These are phyloP conservation scores for Daldinia childiae DNA, from an alignment of 495 filamentous ascomycete genomes.

Conservation along the genomic window DNA sequence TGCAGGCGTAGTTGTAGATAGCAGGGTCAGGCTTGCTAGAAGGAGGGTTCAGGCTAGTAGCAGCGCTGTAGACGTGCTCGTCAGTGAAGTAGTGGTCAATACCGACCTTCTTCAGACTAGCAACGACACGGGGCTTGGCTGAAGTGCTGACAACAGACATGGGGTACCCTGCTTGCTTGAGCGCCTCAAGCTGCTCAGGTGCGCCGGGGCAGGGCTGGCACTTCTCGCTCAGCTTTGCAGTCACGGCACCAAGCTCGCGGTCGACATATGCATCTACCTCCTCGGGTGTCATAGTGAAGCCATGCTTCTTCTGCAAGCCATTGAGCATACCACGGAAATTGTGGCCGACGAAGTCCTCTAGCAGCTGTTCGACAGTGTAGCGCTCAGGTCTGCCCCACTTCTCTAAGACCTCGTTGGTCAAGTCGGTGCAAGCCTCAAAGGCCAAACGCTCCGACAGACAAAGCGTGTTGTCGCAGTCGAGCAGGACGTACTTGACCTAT, in stretches of 20 bases:
- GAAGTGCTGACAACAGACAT: slow-evolving; percentile 85
- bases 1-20: slow-evolving; percentile 84
- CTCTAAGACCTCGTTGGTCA: slow-evolving; percentile 89
- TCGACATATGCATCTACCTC: slow-evolving; percentile 81
- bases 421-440: slow-evolving; percentile 92
- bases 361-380: slow-evolving; percentile 82
- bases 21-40: slow-evolving; percentile 94
- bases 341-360: slow-evolving; percentile 91
- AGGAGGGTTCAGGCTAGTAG: slow-evolving; percentile 77
- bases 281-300: slow-evolving; percentile 70
- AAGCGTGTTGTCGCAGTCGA: slow-evolving; percentile 98
- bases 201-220: slow-evolving; percentile 76
- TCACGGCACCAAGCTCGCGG: slow-evolving; percentile 84
- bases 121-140: slow-evolving; percentile 79
- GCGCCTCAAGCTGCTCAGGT: slow-evolving; percentile 70
- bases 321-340: slow-evolving; percentile 92
- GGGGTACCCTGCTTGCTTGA: slow-evolving; percentile 70
- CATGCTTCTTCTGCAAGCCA: slow-evolving; percentile 78
- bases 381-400: slow-evolving; percentile 70
- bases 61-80: slow-evolving; percentile 83
- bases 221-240: slow-evolving; percentile 80
- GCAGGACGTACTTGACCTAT: slow-evolving; percentile 83
- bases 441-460: slow-evolving; percentile 91
- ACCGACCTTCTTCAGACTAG: slow-evolving; percentile 81
- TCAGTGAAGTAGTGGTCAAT: slow-evolving; percentile 82